phyloP scores from a whole-genome alignment of 495 filamentous ascomycete species.

The Trichocladium antarcticum region DNA sequence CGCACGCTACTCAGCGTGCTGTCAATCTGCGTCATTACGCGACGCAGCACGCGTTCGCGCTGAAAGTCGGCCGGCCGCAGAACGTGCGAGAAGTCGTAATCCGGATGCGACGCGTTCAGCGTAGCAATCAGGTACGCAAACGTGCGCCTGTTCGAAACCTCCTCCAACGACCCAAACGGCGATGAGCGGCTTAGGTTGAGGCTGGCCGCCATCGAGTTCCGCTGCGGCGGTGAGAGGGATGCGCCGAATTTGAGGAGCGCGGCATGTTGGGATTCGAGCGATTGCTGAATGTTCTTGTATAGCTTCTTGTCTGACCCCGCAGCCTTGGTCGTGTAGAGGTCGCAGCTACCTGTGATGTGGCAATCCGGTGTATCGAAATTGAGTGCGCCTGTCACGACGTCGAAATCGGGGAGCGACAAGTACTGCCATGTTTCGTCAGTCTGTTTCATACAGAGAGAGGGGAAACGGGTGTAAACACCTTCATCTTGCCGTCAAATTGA shows the following conservation, averaged over 20 bases:
- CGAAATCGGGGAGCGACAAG: constrained; percentile 78
- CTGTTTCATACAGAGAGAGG: background rate
- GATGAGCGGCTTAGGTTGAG: constrained; percentile 72
- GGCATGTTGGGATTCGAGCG: constrained; percentile 80
- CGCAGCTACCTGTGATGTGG: constrained; percentile 80
- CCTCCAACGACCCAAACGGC: constrained; percentile 80
- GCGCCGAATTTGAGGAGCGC: constrained; percentile 71
- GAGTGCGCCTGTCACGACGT: constrained; percentile 76
- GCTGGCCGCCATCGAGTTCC: constrained; percentile 42
- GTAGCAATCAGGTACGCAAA: constrained; percentile 96
- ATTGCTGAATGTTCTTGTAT: constrained; percentile 86
- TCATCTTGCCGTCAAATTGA: constrained; percentile 25
- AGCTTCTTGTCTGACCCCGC: constrained; percentile 90
- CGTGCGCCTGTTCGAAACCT: constrained; percentile 75
- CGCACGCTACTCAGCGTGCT: constrained; percentile 74
- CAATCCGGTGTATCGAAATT: constrained; percentile 90
- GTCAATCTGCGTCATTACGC: constrained; percentile 75
- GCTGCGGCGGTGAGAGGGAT: constrained; percentile 66
- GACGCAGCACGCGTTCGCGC: constrained; percentile 59
- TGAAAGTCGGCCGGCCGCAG: constrained; percentile 80
- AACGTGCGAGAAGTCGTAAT: constrained; percentile 93
- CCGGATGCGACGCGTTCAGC: constrained; percentile 91
- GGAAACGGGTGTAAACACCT: constrained; percentile 14
- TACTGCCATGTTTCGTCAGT: constrained; percentile 47
- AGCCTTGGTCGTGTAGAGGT: constrained; percentile 94